Base-by-base conservation (phyloP, 1,139 yeast species). In the Pneumocystis sp. region DNA sequence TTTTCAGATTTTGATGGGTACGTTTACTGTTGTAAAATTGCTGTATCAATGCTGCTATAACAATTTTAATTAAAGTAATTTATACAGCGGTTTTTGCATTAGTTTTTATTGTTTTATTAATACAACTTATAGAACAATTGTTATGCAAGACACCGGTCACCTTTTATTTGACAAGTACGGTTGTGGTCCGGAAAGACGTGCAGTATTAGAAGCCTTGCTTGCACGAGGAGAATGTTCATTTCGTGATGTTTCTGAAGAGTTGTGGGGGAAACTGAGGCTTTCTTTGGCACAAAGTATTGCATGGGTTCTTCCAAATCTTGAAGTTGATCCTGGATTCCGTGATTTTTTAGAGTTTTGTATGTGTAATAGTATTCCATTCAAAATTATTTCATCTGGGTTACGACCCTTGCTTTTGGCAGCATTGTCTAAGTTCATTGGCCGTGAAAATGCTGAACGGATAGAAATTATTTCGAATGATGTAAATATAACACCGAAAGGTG, bases 331-430 rank as follows among this genome's bases (percentile, higher is more conserved):
- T 1, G 87, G 85, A 59, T 85, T 85, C 73, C 76, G 77, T 70
- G 75, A 77, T 44, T 84, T 84, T 72, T 82, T 83, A 74, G 76
- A 80, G 66, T 85, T 81, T 77, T 80, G 85, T 69, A 76, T 77
- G 62, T 74, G 76, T 50, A 78, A 81, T 69, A 76, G 77, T 59
- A 82, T 85, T 66, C 85, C 86, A 4, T 83, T 85, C 67, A 79
- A 84, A 62, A 86, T 85, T 50, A 83, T 85, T 66, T 81, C 85
- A 61, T 85, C 87, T n/a, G 89, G 89, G 17, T 80, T 85, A 80
- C 80, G 79, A 71, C 89, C 89, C 15, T 79, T 85, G 67, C 80
- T 85, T 68, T 76, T 82, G 63, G 83, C 85, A 29, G 84, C 85
- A 64, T 80, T 85, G 69, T 80, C 81, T 70, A 79, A 78, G 69